These are phyloP conservation scores for Rugonectria rugulosa DNA, from an alignment of 2,329 filamentous ascomycete genomes.

Conservation along the genomic window DNA sequence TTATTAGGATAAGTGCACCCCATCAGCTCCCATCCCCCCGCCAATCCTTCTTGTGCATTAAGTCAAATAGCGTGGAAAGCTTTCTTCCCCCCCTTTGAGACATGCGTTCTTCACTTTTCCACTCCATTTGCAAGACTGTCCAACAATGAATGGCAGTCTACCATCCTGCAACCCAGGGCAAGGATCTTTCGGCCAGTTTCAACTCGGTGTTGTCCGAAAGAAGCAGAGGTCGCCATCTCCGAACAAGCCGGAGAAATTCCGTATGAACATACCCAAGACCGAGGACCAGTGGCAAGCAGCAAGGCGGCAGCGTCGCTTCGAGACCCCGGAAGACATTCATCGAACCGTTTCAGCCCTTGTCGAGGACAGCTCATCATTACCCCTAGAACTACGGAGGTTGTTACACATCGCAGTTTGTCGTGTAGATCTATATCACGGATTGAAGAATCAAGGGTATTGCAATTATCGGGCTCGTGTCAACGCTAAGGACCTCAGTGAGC, in stretches of 20 bases:
- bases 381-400: background rate
- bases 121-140: background rate
- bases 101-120: background rate
- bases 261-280: slow-evolving; percentile 8
- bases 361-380: background rate
- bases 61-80: background rate
- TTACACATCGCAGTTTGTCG: slow-evolving; percentile 1
- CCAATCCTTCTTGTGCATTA: background rate
- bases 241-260: background rate
- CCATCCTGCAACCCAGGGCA: background rate
- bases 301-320: background rate
- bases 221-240: background rate
- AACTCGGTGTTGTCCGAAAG: background rate
- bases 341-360: background rate
- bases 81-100: too few relatives aligned
- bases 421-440: background rate
- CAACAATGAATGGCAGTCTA: background rate
- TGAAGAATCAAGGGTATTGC: background rate
- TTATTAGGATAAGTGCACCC: background rate
- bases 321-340: background rate
- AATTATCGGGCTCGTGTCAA: background rate
- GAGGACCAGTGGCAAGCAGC: slow-evolving; percentile 6
- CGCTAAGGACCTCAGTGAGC: background rate
- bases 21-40: background rate
- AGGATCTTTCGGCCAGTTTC: background rate